These are phyloP conservation scores for Aschersonia sp. DNA, from an alignment of 2,329 filamentous ascomycete genomes.

Conservation along the genomic window DNA sequence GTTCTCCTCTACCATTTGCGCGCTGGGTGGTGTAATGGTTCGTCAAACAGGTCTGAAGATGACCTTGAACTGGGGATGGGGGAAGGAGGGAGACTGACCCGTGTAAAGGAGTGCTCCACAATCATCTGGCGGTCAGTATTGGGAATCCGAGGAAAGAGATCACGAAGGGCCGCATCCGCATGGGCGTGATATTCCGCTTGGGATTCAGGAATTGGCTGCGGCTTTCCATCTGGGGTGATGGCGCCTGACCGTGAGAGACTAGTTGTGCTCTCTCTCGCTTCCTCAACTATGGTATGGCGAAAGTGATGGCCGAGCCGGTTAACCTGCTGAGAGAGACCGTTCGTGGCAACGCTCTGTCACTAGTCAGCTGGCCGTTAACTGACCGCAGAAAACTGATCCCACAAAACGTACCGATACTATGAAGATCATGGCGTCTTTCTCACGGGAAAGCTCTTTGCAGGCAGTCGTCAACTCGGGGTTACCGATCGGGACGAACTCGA, in stretches of 20 bases:
- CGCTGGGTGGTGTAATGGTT: conserved; percentile 21
- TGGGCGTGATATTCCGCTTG: conserved; percentile 47
- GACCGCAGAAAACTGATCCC: neutral
- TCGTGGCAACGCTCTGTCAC: conserved; percentile 12
- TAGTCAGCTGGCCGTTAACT: neutral
- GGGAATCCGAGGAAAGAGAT: conserved; percentile 51
- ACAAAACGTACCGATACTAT: conserved; percentile 41
- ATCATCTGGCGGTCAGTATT: conserved; percentile 49
- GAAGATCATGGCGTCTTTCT: conserved; percentile 48
- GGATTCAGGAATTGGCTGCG: conserved; percentile 44
- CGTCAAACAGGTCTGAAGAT: conserved; percentile 3
- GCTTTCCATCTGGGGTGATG: conserved; percentile 15
- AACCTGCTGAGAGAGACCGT: conserved; percentile 34
- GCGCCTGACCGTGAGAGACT: conserved; percentile 10
- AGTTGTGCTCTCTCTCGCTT: conserved; percentile 25
- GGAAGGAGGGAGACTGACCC: conserved; percentile 26
- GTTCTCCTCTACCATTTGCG: conserved; percentile 33
- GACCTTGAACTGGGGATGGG: neutral
- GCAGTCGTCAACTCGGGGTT: conserved; percentile 43
- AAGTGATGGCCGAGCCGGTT: conserved; percentile 48
- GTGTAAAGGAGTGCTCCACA: conserved; percentile 47
- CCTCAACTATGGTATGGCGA: conserved; percentile 41
- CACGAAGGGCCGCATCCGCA: conserved; percentile 45
- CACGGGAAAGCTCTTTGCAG: conserved; percentile 52
- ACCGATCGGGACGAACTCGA: conserved; percentile 47